Base-by-base conservation (phyloP, 108 stramenopile species). In the Skeletonema marinoi region DNA sequence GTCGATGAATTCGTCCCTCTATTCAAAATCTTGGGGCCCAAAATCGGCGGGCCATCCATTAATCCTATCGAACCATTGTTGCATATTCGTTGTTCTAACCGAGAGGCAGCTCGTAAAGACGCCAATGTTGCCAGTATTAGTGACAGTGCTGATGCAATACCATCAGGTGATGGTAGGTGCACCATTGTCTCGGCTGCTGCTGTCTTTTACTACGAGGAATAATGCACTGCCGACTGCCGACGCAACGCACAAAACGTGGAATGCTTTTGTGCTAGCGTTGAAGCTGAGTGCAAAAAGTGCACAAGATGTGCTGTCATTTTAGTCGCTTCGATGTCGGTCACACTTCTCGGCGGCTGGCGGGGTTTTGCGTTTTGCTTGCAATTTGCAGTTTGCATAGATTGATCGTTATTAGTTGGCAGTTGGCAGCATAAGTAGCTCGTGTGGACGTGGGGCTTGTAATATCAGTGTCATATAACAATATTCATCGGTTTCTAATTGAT, bases 21-120 rank as follows among this genome's bases (percentile, higher is more conserved):
- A 36, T n/a, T 12, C 54, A 44, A 29, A 25, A 67, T 17, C 19
- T 19, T 19, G 2, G 85, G 79, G 31, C 85, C 77, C 11, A 85
- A 61, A 44, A 92, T 92, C 25, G 75, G 73, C 14, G 92, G 92
- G 19, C 92, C 92, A 21, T 93, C 87, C 85, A 93, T 88, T 29
- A 93, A 60, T 13, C 92, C 92, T 54, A 93, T 89, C 17, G 74
- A 65, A 6, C 86, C 86, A 61, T 87, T 71, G 9, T 79, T 68
- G 35, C 32, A 41, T n/a, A 89, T 64, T 58, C 88, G 88, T 10
- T 68, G 38, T 4, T 70, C 84, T 9, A 83, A 44, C 11, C 90
- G 71, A 13, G 92, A 93, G 6, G 86, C 90, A 42, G 92, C 92
- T 29, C 86, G 87, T n/a, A 93, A 67, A 1, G 89, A 89, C 4